These are phyloP conservation scores for Coemansia sp. DNA, from an alignment of 192 early-diverging fungal species.

Conservation along the genomic window DNA sequence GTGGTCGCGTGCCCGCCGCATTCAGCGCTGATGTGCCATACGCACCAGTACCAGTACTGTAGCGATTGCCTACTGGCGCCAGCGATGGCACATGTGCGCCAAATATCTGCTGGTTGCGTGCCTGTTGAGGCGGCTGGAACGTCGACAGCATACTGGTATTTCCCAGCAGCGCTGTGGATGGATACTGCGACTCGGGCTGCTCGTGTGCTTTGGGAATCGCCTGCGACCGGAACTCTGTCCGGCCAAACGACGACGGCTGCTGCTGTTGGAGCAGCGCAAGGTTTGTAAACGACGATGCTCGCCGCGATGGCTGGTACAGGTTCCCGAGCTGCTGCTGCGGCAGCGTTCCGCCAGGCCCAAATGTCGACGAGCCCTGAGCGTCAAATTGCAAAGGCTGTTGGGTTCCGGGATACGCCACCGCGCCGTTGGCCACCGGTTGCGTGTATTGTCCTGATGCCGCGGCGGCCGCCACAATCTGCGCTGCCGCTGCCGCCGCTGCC, in stretches of 20 bases:
- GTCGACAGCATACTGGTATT: background rate
- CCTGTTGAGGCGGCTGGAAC: slow-evolving; percentile 15
- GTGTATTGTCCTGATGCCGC: slow-evolving; percentile 27
- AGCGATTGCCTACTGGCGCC: background rate
- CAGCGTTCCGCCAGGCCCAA: background rate
- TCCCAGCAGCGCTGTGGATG: slow-evolving; percentile 5
- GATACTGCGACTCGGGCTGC: background rate
- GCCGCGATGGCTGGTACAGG: slow-evolving; percentile 18
- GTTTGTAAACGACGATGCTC: slow-evolving; percentile 39
- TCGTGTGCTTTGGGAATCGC: slow-evolving; percentile 11
- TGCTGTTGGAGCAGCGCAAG: slow-evolving; percentile 28
- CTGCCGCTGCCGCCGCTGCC: slow-evolving; percentile 22
- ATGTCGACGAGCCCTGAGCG: background rate
- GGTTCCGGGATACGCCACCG: slow-evolving; percentile 10
- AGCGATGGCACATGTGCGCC: background rate
- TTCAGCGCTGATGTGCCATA: slow-evolving; percentile 5
- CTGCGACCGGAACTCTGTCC: slow-evolving; percentile 4
- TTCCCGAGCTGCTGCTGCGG: slow-evolving; percentile 12
- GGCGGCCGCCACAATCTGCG: slow-evolving; percentile 18
- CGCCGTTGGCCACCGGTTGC: slow-evolving; percentile 10
- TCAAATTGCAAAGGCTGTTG: background rate
- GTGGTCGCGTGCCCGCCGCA: slow-evolving; percentile 8
- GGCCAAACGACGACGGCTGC: slow-evolving; percentile 6
- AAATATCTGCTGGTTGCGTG: slow-evolving; percentile 18
- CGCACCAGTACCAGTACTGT: background rate